Base-by-base conservation (phyloP, 2,329 filamentous ascomycete genomes). In the Fusarium nurragi region DNA sequence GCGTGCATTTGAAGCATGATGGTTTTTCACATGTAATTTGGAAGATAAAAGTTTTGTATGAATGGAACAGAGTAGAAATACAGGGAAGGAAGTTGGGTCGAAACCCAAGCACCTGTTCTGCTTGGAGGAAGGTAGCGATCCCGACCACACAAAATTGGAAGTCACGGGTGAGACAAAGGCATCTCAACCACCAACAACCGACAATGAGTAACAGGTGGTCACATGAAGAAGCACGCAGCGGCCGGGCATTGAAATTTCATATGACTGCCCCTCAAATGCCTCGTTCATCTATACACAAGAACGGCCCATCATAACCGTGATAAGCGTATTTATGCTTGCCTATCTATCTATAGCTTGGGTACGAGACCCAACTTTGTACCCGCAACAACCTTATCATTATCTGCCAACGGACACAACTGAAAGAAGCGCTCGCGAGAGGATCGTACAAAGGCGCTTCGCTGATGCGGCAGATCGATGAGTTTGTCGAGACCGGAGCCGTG, bases 401-500 rank as follows among this genome's bases (percentile, higher is more conserved):
- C 83, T 2, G 77, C 81, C 51, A 89, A 78, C 10, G 86, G 86
- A 64, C 86, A 86, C 11, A 90, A 76, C 73, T 90, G 88, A 77
- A 91, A 91, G 80, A 90, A 92, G 54, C 88, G 81, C 74, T 89
- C 87, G 9, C 89, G 79, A 47, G 85, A 85, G 69, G 88, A 89
- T 58, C 83, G 81, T 73, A 90, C 84, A 60, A 91, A 83, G 3
- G 87, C 88, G 54, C 88, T 89, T 25, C 90, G 83, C 80, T 92
- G 92, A 69, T 91, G 86, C 6, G 88, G 88, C 62, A 92, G 76
- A 67, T 92, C 90, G 62, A 92, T 85, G 60, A 91, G 86, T 76
- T 90, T 90, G 68, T 90, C 87, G 34, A 93, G 80, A 8, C 87
- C 86, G 69, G 93, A 89, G 2, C 90, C 90, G 69, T 92, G 88